These are phyloP conservation scores for Nicotiana noctiflora DNA, from an alignment of 257 asterid species.

Conservation along the genomic window DNA sequence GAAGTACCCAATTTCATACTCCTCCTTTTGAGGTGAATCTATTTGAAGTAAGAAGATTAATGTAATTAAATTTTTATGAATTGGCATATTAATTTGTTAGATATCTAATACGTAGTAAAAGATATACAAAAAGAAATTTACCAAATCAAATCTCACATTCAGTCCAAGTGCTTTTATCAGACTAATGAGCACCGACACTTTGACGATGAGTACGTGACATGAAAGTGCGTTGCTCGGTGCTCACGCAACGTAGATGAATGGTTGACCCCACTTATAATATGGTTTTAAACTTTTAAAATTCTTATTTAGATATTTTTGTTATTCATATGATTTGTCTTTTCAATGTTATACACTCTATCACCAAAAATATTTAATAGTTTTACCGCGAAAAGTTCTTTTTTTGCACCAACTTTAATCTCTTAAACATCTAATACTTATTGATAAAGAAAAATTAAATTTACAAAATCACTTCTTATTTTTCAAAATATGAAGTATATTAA, in stretches of 20 bases:
- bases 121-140: too few relatives aligned
- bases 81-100: too few relatives aligned
- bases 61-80: not conserved
- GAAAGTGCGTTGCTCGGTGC: not conserved
- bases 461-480: too few relatives aligned
- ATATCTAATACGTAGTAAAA: too few relatives aligned
- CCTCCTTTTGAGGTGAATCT: not conserved
- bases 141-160: not conserved
- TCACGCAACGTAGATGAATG: not conserved
- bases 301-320: not conserved
- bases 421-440: too few relatives aligned
- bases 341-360: too few relatives aligned
- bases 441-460: too few relatives aligned
- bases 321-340: not conserved
- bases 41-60: not conserved
- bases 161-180: not conserved
- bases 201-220: not conserved
- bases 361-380: too few relatives aligned
- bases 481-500: too few relatives aligned
- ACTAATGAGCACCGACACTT: not conserved
- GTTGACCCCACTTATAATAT: conserved; percentile 6
- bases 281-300: not conserved
- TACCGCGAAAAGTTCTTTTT: too few relatives aligned
- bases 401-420: too few relatives aligned
- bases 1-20: not conserved